phyloP scores from a whole-genome alignment of 1,139 yeast genomes.

The Taiozyma sp. region DNA sequence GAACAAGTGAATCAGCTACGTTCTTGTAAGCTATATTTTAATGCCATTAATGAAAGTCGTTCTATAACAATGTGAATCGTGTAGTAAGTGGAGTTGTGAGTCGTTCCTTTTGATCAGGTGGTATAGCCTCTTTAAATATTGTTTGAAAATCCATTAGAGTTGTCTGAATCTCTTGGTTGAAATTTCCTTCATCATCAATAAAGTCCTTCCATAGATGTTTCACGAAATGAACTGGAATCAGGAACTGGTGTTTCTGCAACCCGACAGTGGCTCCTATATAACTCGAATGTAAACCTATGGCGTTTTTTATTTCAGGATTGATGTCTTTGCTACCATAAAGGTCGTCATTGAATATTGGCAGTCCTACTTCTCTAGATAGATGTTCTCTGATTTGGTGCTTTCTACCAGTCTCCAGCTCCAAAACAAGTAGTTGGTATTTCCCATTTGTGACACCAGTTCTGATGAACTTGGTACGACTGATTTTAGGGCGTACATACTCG shows the following conservation, averaged over 20 bases:
- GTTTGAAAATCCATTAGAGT: constrained; percentile 13
- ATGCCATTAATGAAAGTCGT: background rate
- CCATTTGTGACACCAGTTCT: background rate
- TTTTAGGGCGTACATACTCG: constrained; percentile 1
- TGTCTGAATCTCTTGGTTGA: constrained; percentile 10
- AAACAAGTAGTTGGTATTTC: constrained; percentile 18
- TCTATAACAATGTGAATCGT: background rate
- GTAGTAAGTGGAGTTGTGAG: background rate
- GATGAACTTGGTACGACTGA: background rate
- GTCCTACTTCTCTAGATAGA: constrained; percentile 18
- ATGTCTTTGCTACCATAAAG: constrained; percentile 18
- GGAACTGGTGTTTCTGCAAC: background rate
- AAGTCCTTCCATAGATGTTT: constrained; percentile 16
- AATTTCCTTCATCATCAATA: constrained; percentile 15
- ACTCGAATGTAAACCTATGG: constrained; percentile 19
- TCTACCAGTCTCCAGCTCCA: constrained; percentile 39
- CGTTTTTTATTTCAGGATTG: background rate
- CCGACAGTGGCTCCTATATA: constrained; percentile 14
- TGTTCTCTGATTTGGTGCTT: constrained; percentile 43
- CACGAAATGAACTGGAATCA: constrained; percentile 12
- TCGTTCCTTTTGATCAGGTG: background rate
- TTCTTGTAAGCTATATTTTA: background rate
- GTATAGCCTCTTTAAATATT: background rate
- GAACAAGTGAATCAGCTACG: background rate
- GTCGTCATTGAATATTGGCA: constrained; percentile 27